Evolutionary conservation across 75 land plant genomes (phyloP), one percentile per base, ranked within the genome.

Genomic region (Picea glauca): DNA sequence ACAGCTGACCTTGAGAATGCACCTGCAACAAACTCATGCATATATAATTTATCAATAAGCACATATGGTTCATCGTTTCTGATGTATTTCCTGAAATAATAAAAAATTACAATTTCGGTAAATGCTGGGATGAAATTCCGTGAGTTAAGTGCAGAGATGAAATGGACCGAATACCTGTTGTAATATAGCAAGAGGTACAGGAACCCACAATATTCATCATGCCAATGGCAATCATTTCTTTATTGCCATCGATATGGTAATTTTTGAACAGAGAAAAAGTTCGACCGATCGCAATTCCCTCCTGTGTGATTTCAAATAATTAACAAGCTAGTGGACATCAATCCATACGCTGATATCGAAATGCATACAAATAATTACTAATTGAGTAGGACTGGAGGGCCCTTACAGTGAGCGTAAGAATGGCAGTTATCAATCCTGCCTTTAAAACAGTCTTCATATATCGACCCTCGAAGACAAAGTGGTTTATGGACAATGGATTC

Each of bases 1-100:
- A 94, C 96, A 2, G 94, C 94, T 3, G 96, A 87, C 61, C 97
- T 54, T 5, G 97, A 94, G 76, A 94, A 91, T 7, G 97, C 88
- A 20, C 94, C 96, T 93, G 88, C 30, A 86, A 54, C 58, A 78
- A 74, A 58, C 14, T 58, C 77, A 43, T 35, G 43, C 2, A 35
- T 33, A 50, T 50, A 50, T 50, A 9, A 50, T 50, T 50, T 50
- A 50, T 50, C 12, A 50, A 9, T 50, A 50, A 50, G 12, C 56
- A 50, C 56, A 50, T 50, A 9, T 50, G 11, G 56, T 2, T 50
- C 56, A 50, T 50, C 12, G 56, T 11, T 50, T 9, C 56, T 50
- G 5, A 40, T 40, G 4, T 40, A 40, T 40, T 40, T 40, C 43
- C 12, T 50, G 7, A 13, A 50, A 50, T 9, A 50, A 50, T 9